Evolutionary conservation across 768 basidiomycete genomes (phyloP).

Genomic region (Termitomyces sp.): DNA sequence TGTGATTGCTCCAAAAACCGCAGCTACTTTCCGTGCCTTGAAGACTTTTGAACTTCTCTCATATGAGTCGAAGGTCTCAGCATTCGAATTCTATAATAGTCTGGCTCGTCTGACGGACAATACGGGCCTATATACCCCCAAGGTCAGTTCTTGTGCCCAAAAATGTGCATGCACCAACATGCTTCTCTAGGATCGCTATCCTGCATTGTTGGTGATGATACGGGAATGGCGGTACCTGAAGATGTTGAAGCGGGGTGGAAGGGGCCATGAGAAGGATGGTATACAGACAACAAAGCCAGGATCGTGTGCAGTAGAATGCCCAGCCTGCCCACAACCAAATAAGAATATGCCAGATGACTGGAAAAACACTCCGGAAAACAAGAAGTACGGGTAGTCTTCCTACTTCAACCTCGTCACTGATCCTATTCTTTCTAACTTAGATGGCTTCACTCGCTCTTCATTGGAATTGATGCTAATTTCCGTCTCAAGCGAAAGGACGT

Average conservation of each 20-base stretch:
- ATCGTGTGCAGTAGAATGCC: background rate
- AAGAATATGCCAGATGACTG: background rate
- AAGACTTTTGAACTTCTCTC: conserved; percentile 9
- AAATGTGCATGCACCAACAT: too few species aligned
- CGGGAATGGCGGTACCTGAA: background rate
- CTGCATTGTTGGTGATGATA: background rate
- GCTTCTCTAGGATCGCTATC: background rate
- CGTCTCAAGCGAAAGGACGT: too few species aligned
- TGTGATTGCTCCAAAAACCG: conserved; percentile 2
- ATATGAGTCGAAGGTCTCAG: conserved; percentile 9
- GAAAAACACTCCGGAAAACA: background rate
- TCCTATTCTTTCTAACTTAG: background rate
- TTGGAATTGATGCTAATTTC: background rate
- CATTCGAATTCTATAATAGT: conserved; percentile 8
- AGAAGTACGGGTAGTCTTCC: background rate
- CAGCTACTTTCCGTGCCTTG: conserved; percentile 5
- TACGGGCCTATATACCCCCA: background rate
- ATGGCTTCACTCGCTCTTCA: background rate
- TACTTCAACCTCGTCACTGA: background rate
- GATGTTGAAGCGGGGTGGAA: background rate
- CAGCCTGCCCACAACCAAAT: background rate
- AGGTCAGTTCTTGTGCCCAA: too few species aligned
- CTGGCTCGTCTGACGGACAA: conserved; percentile 9
- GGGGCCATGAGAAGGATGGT: background rate
- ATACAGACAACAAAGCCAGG: background rate